Evolutionary conservation across 1,139 yeast genomes (phyloP).

Genomic region (Suhomyces guaymorum): DNA sequence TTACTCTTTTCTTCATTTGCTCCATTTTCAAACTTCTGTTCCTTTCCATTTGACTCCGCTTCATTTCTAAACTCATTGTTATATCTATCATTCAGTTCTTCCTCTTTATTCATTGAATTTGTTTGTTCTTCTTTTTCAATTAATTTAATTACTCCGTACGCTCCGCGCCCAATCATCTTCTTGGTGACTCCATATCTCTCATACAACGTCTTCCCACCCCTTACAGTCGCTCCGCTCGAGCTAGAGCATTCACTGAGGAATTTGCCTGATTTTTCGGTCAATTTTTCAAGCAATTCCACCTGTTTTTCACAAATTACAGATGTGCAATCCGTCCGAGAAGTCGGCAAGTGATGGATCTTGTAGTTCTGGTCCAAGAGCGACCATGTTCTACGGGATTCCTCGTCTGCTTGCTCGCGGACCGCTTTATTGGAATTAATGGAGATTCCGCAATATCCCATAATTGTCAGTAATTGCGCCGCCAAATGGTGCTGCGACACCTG

Average conservation of each 20-base stretch:
- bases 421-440: constrained; percentile 17
- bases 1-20: no score
- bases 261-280: constrained; percentile 38
- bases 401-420: constrained; percentile 30
- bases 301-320: constrained; percentile 64
- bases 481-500: constrained; percentile 15
- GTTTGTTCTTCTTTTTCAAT: constrained; percentile 61
- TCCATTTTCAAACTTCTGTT: no score
- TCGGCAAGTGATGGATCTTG: constrained; percentile 28
- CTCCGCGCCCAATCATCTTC: constrained; percentile 80
- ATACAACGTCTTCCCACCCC: constrained; percentile 29
- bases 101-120: no score
- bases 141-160: constrained; percentile 82
- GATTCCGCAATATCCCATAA: constrained; percentile 41
- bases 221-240: constrained; percentile 12
- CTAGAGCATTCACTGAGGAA: constrained; percentile 1
- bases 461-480: constrained; percentile 27
- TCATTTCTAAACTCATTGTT: no score
- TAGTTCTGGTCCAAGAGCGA: constrained; percentile 28
- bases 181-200: constrained; percentile 80
- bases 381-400: constrained; percentile 36
- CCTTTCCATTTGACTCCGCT: no score
- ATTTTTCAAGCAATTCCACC: constrained; percentile 48
- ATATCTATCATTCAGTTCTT: no score
- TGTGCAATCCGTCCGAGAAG: constrained; percentile 24